Evolutionary conservation across 495 filamentous ascomycete genomes (phyloP), one percentile per base, ranked within the genome.

Genomic region (Aspergillus nidulans): DNA sequence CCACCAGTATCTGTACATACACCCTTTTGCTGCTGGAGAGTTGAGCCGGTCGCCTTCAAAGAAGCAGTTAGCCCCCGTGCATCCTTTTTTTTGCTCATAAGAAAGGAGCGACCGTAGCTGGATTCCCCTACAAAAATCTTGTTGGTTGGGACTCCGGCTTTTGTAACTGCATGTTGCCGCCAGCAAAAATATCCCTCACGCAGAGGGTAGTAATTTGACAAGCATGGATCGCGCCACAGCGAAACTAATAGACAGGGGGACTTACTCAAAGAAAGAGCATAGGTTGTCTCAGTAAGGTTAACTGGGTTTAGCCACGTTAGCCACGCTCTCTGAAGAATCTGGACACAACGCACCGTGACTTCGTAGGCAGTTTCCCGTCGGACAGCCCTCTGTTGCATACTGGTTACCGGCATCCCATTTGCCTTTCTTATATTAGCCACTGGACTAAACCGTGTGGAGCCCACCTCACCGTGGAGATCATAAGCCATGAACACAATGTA

Each of bases 401-500:
- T 56, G 24, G 47, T 62, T 70, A 0, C 53, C 64, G 34, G 62
- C 64, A 46, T 70, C 71, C 69, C 68, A 76, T 45, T 51, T 38
- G 1, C 48, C 48, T 51, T 34, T 34, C 8, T 34, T 12, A 34
- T 6, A 34, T 12, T 10, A 12, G 9, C 9, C 6, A 13, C 26
- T 5, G 26, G 26, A 9, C 26, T 34, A 34, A 6, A 13, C 15
- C 2, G 30, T 6, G 9, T 6, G 9, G 2, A 13, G 30, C 15
- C 2, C 4, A 6, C 15, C 30, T 34, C 30, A 49, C 68, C 62
- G 25, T 68, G 69, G 0, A 74, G 39, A 40, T 73, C 72, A 28
- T 74, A 74, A 0, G 69, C 66, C 70, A 76, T 76, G 45, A 52
- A 70, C 0, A 69, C 56, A 42, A 73, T 66, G 41, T 70, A 76